Conservation (phyloP, 2,329 filamentous ascomycete genomes). For the Penicillium sp. region DNA sequence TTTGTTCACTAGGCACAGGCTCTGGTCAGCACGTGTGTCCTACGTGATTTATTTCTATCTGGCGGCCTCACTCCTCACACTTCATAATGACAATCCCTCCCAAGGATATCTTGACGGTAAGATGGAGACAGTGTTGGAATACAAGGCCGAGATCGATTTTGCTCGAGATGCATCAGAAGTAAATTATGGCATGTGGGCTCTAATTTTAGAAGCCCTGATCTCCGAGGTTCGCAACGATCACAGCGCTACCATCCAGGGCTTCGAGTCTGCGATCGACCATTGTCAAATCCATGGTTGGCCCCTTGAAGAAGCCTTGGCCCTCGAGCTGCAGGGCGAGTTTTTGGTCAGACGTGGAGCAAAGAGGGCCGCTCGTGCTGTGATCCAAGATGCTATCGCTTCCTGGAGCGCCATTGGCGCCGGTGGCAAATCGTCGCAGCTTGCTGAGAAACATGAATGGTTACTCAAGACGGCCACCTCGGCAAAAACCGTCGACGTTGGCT, state of each 20-base stretch:
- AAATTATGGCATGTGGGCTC: conserved; percentile 60
- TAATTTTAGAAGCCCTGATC: conserved; percentile 56
- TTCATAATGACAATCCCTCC: conserved; percentile 44
- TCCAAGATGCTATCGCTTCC: conserved; percentile 58
- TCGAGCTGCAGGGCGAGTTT: conserved; percentile 61
- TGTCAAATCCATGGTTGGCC: conserved; percentile 57
- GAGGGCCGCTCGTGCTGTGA: conserved; percentile 56
- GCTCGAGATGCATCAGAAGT: conserved; percentile 54
- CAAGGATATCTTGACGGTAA: conserved; percentile 47
- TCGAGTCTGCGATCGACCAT: conserved; percentile 60
- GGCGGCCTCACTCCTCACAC: conserved; percentile 43
- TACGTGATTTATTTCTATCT: conserved; percentile 48
- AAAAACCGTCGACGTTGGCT: conserved; percentile 53
- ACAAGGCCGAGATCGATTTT: conserved; percentile 53
- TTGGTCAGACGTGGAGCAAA: conserved; percentile 57
- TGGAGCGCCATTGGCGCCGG: conserved; percentile 58
- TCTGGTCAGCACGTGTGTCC: conserved; percentile 48
- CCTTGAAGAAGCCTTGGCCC: conserved; percentile 58
- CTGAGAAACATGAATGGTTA: conserved; percentile 60
- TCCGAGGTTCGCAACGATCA: conserved; percentile 50
- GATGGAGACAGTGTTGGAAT: conserved; percentile 49
- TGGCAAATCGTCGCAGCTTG: conserved; percentile 58
- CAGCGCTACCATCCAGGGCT: conserved; percentile 46
- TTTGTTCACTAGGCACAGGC: conserved; percentile 40
- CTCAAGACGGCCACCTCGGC: conserved; percentile 54